These are phyloP conservation scores for Cladosporium velox DNA, from an alignment of 2,329 filamentous ascomycete genomes.

Conservation along the genomic window DNA sequence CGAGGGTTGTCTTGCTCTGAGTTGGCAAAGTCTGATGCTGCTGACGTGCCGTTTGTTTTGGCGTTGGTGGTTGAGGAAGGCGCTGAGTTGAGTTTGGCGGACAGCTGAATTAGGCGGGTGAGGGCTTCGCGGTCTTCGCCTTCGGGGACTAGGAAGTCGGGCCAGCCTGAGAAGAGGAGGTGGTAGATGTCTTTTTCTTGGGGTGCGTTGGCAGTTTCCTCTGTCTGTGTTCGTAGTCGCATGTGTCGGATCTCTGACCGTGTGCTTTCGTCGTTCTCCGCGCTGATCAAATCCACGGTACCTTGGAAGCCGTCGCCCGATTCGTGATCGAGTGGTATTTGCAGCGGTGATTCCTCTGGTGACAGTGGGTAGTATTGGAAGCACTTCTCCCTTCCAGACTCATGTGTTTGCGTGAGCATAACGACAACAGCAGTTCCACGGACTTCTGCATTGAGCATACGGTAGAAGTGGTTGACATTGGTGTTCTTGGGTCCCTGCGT, in stretches of 20 bases:
- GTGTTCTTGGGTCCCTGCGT: slow-evolving; percentile 80
- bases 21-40: slow-evolving; percentile 33
- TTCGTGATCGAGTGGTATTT: slow-evolving; percentile 30
- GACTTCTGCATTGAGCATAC: slow-evolving; percentile 78
- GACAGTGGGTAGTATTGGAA: slow-evolving; percentile 71
- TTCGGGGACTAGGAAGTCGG: slow-evolving; percentile 82
- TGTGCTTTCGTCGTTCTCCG: slow-evolving; percentile 57
- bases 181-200: slow-evolving; percentile 74
- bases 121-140: slow-evolving; percentile 68
- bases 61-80: slow-evolving; percentile 23
- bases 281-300: slow-evolving; percentile 62
- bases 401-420: slow-evolving; percentile 90
- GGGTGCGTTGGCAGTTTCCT: slow-evolving; percentile 37
- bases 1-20: slow-evolving; percentile 62
- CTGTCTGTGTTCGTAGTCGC: slow-evolving; percentile 48
- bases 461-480: slow-evolving; percentile 83
- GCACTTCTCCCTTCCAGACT: slow-evolving; percentile 78
- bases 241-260: slow-evolving; percentile 75
- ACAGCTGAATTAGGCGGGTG: slow-evolving; percentile 68
- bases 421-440: slow-evolving; percentile 70
- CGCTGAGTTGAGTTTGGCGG: slow-evolving; percentile 56
- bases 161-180: slow-evolving; percentile 83
- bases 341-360: slow-evolving; percentile 32
- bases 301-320: slow-evolving; percentile 59
- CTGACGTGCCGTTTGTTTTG: slow-evolving; percentile 25